Percentiles rank a stretch among this genome's conserved stretches.
phyloP scores from a whole-genome alignment of 1,139 yeast genomes.

The Hansenula sp. region DNA sequence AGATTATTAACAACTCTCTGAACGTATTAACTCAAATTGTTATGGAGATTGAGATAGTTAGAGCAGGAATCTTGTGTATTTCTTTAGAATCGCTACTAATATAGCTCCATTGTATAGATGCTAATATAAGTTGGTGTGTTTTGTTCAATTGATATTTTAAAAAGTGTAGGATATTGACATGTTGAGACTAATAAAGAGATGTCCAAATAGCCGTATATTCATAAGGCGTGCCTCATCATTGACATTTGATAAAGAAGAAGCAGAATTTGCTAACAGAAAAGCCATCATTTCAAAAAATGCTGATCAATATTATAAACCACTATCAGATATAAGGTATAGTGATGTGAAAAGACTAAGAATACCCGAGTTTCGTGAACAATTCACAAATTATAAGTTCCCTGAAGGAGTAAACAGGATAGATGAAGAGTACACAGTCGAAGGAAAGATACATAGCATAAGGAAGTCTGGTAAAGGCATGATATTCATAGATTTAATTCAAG shows the following conservation, averaged over 20 bases:
- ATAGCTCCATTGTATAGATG: background rate
- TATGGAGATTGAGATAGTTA: no score
- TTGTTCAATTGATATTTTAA: no score
- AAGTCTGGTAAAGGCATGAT: constrained; percentile 62
- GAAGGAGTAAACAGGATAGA: constrained; percentile 22
- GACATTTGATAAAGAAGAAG: constrained; percentile 25
- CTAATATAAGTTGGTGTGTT: no score
- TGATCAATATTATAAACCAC: constrained; percentile 16
- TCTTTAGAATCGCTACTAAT: no score
- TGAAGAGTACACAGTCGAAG: constrained; percentile 35
- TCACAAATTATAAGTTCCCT: constrained; percentile 16
- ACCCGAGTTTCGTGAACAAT: constrained; percentile 27
- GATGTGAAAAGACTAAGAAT: constrained; percentile 21
- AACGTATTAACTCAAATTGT: background rate
- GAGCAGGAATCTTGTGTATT: no score
- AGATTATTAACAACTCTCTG: constrained; percentile 11
- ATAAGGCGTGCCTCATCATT: constrained; percentile 12
- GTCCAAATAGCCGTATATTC: background rate
- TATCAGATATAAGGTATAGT: constrained; percentile 7
- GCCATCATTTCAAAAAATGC: constrained; percentile 5
- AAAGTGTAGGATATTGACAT: no score
- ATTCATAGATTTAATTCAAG: constrained; percentile 66
- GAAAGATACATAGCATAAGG: constrained; percentile 53
- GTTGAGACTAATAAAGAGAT: constrained; percentile 1
- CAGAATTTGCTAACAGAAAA: constrained; percentile 40